Evolutionary conservation across 768 basidiomycete species (phyloP).

Genomic region (Tulasnella sp.): DNA sequence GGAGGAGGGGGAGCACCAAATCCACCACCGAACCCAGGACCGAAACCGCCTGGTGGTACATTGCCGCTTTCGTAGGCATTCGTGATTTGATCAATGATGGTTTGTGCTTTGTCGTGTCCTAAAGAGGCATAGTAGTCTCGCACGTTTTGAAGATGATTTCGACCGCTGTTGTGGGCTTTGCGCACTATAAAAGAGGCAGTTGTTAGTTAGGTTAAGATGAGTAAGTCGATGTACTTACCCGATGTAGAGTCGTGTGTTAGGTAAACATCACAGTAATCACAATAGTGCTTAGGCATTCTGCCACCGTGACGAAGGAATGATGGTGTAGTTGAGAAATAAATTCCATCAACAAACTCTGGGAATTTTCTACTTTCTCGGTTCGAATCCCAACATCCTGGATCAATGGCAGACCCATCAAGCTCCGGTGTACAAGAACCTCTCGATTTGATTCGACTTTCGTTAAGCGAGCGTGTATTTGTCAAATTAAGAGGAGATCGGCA

Average conservation of each 20-base stretch:
- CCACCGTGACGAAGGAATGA: conserved; percentile 4
- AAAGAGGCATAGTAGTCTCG: conserved; percentile 85
- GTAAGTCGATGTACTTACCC: conserved; percentile 37
- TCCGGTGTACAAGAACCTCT: conserved; percentile 86
- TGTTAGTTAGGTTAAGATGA: conserved; percentile 14
- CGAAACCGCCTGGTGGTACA: conserved; percentile 76
- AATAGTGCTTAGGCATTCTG: conserved; percentile 67
- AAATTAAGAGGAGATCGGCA: conserved; percentile 93
- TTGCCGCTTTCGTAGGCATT: conserved; percentile 78
- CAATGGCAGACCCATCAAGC: conserved; percentile 24
- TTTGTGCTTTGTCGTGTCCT: conserved; percentile 91
- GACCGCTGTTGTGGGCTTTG: conserved; percentile 95
- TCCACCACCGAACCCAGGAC: conserved; percentile 13
- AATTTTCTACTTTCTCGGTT: neutral
- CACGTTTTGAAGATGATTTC: conserved; percentile 94
- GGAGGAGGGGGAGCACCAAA: conserved; percentile 22
- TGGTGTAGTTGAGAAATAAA: neutral
- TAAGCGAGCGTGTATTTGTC: conserved; percentile 96
- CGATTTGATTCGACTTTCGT: conserved; percentile 88
- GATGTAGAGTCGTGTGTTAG: conserved; percentile 90
- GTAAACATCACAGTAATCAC: conserved; percentile 88
- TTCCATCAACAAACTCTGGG: neutral
- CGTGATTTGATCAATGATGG: conserved; percentile 96
- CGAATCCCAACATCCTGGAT: neutral
- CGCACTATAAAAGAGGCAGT: conserved; percentile 49